Evolutionary conservation across 495 filamentous ascomycete genomes (phyloP).

Genomic region (Penicillium coffeae): DNA sequence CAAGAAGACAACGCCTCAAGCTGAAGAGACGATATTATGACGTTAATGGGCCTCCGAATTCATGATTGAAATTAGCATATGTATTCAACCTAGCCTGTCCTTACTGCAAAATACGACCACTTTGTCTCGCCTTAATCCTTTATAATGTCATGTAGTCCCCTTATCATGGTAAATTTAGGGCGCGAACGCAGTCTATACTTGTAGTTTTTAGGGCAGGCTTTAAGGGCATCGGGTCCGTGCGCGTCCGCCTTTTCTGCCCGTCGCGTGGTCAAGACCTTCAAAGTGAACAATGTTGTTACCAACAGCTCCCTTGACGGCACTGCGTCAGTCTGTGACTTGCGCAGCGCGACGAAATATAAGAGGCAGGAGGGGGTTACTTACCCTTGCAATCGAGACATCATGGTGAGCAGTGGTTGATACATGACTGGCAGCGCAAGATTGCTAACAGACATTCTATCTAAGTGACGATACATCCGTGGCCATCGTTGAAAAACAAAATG

Average conservation of each 20-base stretch:
- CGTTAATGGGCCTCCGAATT: slow-evolving; percentile 28
- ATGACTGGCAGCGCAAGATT: neutral
- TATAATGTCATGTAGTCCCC: no score
- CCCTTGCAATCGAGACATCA: slow-evolving; percentile 92
- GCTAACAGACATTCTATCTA: slow-evolving; percentile 10
- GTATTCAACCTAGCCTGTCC: slow-evolving; percentile 20
- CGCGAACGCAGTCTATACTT: no score
- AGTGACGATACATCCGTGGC: slow-evolving; percentile 95
- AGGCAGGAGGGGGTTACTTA: slow-evolving; percentile 49
- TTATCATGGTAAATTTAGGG: no score
- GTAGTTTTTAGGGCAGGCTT: slow-evolving; percentile 27
- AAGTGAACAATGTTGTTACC: slow-evolving; percentile 27
- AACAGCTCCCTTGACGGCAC: slow-evolving; percentile 13
- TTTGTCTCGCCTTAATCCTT: no score
- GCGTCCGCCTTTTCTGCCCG: slow-evolving; percentile 22
- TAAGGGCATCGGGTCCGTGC: slow-evolving; percentile 33
- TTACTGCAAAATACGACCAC: slow-evolving; percentile 7
- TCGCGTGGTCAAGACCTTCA: slow-evolving; percentile 1
- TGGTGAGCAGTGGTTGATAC: slow-evolving; percentile 45
- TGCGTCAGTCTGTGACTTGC: slow-evolving; percentile 18
- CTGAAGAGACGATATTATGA: slow-evolving; percentile 32
- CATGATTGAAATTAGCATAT: slow-evolving; percentile 10
- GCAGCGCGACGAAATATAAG: slow-evolving; percentile 6
- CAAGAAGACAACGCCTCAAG: slow-evolving; percentile 17
- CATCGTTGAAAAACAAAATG: slow-evolving; percentile 59